Conservation (phyloP, 441 rosid genomes). For the Pelargonium hybrid region DNA sequence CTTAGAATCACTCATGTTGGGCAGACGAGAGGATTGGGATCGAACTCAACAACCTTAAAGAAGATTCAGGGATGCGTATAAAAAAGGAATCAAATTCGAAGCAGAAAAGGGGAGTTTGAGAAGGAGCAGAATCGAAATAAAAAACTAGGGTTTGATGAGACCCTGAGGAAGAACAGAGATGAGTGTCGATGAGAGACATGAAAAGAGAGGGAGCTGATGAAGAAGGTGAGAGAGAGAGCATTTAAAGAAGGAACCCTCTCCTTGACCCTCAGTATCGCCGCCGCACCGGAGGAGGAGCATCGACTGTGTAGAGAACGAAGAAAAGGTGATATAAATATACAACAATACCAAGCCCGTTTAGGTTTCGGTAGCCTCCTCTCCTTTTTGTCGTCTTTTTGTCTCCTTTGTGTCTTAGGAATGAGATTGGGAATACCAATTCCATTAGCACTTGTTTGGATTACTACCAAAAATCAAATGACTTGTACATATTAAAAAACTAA, state of each 20-base stretch:
- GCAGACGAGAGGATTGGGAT: neutral
- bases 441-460: too few species aligned
- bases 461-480: too few species aligned
- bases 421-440: too few species aligned
- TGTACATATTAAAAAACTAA: too few species aligned
- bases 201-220: conserved; percentile 28
- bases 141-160: conserved; percentile 40
- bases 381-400: too few species aligned
- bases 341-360: neutral
- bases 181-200: conserved; percentile 59
- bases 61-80: conserved; percentile 24
- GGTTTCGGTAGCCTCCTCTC: neutral
- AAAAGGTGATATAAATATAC: neutral
- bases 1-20: conserved; percentile 61
- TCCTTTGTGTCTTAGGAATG: neutral
- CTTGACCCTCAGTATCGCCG: conserved; percentile 25
- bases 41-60: conserved; percentile 12
- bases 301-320: conserved; percentile 16
- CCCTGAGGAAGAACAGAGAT: conserved; percentile 34
- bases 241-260: conserved; percentile 40
- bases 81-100: conserved; percentile 17
- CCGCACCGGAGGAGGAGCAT: conserved; percentile 31
- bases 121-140: neutral
- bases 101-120: neutral
- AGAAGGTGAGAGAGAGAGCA: conserved; percentile 36